These are phyloP conservation scores for Adiantum capillusveneris DNA, from an alignment of 75 land plant genomes.

Conservation along the genomic window DNA sequence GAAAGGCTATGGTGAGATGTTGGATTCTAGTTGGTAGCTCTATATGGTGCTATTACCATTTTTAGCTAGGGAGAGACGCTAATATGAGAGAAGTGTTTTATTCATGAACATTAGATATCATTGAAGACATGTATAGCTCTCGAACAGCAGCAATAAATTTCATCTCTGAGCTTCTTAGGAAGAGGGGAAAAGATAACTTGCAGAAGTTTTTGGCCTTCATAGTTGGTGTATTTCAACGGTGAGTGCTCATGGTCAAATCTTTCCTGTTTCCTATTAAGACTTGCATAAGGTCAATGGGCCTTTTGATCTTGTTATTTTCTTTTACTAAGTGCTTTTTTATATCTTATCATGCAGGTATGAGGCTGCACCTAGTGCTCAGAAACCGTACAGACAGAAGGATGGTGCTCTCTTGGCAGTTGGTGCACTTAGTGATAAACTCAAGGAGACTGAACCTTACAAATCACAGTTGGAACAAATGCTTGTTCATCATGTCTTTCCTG, in stretches of 20 bases:
- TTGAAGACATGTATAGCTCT: constrained; percentile 97
- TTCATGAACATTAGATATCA: constrained; percentile 57
- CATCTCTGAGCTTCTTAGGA: constrained; percentile 85
- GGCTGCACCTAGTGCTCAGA: constrained; percentile 53
- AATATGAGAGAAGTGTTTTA: neutral
- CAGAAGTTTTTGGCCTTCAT: constrained; percentile 81
- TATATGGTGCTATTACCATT: neutral
- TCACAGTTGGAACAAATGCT: constrained; percentile 94
- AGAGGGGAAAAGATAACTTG: constrained; percentile 87
- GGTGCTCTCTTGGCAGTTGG: constrained; percentile 96
- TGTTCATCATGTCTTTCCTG: constrained; percentile 96
- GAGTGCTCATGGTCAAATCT: no score
- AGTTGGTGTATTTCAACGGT: constrained; percentile 84
- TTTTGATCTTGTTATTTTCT: neutral
- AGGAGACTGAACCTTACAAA: constrained; percentile 90
- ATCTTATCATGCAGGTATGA: constrained; percentile 43
- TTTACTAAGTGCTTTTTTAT: neutral
- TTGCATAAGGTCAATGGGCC: no score
- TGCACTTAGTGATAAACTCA: constrained; percentile 81
- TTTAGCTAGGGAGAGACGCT: neutral
- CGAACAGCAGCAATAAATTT: constrained; percentile 97
- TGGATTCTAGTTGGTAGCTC: neutral
- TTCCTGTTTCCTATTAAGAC: no score
- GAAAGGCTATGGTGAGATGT: constrained; percentile 94
- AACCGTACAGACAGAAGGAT: constrained; percentile 91